Evolutionary conservation across 306 rosid species (phyloP).

Genomic region (Castanopsis chinensis): DNA sequence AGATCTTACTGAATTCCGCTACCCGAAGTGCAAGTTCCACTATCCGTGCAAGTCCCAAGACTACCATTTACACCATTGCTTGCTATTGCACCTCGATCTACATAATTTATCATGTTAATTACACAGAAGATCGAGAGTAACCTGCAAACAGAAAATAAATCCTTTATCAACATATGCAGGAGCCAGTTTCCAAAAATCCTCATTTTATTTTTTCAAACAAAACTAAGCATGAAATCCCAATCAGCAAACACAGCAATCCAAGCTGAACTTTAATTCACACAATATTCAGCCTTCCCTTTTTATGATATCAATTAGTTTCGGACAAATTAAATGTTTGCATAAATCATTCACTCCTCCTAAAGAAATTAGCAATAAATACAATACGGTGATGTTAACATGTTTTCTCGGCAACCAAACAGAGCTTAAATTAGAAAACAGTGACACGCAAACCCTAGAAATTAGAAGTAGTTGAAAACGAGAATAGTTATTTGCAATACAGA

Average conservation of each 20-base stretch:
- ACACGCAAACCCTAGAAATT: not conserved
- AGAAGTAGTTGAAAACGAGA: not conserved
- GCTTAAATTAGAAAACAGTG: not conserved
- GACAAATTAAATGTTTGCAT: not conserved
- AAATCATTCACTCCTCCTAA: not conserved
- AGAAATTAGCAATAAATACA: not conserved
- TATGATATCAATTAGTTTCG: not conserved
- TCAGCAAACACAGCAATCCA: not conserved
- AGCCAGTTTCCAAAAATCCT: not conserved
- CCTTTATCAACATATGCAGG: not conserved
- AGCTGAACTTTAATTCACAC: not conserved
- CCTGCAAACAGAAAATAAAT: constrained; percentile 35
- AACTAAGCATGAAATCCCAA: not conserved
- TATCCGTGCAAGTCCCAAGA: constrained; percentile 51
- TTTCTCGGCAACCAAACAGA: not conserved
- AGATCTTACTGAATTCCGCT: constrained; percentile 87
- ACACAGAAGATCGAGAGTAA: constrained; percentile 62
- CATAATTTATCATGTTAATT: constrained; percentile 68
- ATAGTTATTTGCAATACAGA: not conserved
- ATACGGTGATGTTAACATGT: not conserved
- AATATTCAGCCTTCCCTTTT: not conserved
- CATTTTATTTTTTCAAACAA: not conserved
- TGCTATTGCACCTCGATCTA: constrained; percentile 88
- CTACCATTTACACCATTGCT: constrained; percentile 93
- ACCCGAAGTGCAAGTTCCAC: constrained; percentile 72